Conservation (phyloP, 306 rosid species). For the Amphicarpaea edgeworthii region DNA sequence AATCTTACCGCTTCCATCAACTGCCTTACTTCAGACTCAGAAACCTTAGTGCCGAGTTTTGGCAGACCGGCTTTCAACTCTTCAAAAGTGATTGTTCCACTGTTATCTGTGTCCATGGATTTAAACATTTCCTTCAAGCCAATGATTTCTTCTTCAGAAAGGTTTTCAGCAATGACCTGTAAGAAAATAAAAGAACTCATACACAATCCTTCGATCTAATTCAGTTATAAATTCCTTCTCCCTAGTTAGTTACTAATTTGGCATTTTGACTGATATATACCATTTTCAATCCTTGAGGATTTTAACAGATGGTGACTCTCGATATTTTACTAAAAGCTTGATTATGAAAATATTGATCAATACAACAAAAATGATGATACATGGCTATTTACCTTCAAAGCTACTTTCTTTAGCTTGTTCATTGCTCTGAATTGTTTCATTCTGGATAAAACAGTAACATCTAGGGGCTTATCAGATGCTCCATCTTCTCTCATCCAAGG, state of each 20-base stretch:
- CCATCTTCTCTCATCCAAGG: conserved; percentile 50
- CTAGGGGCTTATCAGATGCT: conserved; percentile 95
- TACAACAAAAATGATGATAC: neutral
- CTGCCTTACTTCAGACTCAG: conserved; percentile 19
- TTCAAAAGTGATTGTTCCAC: conserved; percentile 93
- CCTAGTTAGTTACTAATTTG: neutral
- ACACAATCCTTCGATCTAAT: neutral
- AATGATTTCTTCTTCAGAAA: conserved; percentile 96
- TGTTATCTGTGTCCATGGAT: conserved; percentile 96
- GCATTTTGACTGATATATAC: neutral
- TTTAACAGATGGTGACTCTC: neutral
- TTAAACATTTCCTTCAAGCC: conserved; percentile 98
- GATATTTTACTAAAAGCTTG: neutral
- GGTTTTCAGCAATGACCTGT: conserved; percentile 96
- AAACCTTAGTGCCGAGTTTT: conserved; percentile 64
- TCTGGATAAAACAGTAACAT: conserved; percentile 88
- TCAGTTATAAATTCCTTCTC: neutral
- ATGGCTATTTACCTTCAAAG: conserved; percentile 65
- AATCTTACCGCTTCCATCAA: conserved; percentile 25
- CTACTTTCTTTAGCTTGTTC: conserved; percentile 98
- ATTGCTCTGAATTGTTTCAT: conserved; percentile 98
- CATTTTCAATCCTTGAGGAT: neutral
- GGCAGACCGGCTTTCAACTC: conserved; percentile 97
- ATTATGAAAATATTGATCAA: neutral
- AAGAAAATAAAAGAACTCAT: conserved; percentile 22